phyloP scores from a whole-genome alignment of 2,329 filamentous ascomycete species.

The Chrysoporthe cubensis region DNA sequence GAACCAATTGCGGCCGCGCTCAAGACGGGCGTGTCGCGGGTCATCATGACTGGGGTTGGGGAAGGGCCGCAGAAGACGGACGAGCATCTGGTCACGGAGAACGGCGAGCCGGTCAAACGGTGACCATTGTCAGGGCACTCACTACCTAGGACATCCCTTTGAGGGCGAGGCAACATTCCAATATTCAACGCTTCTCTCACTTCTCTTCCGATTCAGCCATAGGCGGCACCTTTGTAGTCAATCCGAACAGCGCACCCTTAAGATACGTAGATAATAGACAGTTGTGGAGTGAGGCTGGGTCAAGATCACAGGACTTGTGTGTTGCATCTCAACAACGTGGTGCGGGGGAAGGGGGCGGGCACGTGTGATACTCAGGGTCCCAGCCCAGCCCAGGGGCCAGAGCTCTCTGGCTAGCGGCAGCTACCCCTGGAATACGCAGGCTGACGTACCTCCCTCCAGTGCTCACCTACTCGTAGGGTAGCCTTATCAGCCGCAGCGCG shows the following conservation, averaged over 20 bases:
- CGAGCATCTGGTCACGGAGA: conserved; percentile 73
- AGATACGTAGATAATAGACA: neutral
- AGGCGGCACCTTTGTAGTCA: neutral
- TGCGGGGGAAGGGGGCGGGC: neutral
- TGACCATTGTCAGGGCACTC: conserved; percentile 24
- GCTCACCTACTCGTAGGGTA: neutral
- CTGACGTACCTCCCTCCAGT: neutral
- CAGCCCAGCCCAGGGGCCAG: neutral
- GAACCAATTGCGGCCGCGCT: conserved; percentile 67
- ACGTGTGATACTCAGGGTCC: conserved; percentile 17
- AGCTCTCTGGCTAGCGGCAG: neutral
- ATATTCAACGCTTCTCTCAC: neutral
- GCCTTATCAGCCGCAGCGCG: neutral
- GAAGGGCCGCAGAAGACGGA: conserved; percentile 84
- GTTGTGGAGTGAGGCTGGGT: neutral
- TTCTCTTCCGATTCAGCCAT: neutral
- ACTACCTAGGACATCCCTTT: neutral
- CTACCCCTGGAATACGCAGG: neutral
- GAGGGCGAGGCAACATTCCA: neutral
- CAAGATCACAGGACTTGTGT: too few species aligned
- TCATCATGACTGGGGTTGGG: conserved; percentile 90
- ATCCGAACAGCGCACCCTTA: too few species aligned
- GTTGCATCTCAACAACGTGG: neutral
- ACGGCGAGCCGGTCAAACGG: conserved; percentile 54
- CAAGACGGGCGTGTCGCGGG: conserved; percentile 79